These are phyloP conservation scores for Phytophthora lateralis DNA, from an alignment of 352 stramenopile genomes.

Conservation along the genomic window DNA sequence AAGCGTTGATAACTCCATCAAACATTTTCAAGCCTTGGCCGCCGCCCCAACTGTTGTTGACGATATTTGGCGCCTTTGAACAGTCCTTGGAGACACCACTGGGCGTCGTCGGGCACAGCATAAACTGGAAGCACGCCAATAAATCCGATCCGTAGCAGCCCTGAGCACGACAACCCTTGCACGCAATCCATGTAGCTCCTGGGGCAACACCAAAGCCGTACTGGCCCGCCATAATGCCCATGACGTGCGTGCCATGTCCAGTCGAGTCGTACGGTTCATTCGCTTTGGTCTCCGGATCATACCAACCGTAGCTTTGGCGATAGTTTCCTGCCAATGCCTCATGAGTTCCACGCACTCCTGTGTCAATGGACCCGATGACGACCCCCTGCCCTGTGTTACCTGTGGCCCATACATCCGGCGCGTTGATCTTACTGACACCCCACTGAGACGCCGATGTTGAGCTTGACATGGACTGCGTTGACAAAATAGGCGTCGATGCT, in stretches of 20 bases:
- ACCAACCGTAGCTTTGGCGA: constrained; percentile 58
- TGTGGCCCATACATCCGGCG: constrained; percentile 48
- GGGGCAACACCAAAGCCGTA: constrained; percentile 63
- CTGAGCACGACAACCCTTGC: constrained; percentile 49
- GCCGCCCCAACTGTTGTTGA: constrained; percentile 79
- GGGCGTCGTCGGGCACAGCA: constrained; percentile 62
- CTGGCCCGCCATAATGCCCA: constrained; percentile 47
- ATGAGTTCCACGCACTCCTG: constrained; percentile 56
- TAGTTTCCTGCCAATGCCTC: constrained; percentile 48
- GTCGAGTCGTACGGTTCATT: constrained; percentile 49
- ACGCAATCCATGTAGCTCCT: constrained; percentile 59
- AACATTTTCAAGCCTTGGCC: constrained; percentile 52
- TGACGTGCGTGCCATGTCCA: constrained; percentile 63
- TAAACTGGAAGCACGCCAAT: constrained; percentile 67
- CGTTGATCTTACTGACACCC: constrained; percentile 58
- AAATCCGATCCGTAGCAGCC: constrained; percentile 54
- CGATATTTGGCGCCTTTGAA: constrained; percentile 52
- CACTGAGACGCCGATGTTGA: constrained; percentile 44
- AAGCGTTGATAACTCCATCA: constrained; percentile 48
- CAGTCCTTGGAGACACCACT: constrained; percentile 50
- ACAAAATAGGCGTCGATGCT: constrained; percentile 32
- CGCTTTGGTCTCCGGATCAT: constrained; percentile 48
- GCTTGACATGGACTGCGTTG: constrained; percentile 37
- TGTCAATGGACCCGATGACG: constrained; percentile 68
- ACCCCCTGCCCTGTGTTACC: constrained; percentile 59